Conservation (phyloP, 2,329 filamentous ascomycete species). For the Neonectria magnoliae region DNA sequence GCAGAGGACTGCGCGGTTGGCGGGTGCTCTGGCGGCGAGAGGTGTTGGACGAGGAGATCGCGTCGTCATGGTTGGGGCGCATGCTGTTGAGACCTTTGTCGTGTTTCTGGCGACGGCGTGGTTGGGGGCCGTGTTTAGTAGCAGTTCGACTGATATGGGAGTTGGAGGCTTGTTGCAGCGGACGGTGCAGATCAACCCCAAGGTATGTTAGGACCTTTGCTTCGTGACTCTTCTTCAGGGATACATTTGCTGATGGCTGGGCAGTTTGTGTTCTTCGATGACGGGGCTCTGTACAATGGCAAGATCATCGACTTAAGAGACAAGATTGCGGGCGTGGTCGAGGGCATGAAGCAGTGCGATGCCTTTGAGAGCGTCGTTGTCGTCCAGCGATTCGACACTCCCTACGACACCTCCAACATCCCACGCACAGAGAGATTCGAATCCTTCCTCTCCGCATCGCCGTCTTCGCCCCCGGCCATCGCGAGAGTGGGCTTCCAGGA, state of each 20-base stretch:
- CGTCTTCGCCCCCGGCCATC: constrained; percentile 58
- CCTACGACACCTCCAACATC: constrained; percentile 67
- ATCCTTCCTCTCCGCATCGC: constrained; percentile 53
- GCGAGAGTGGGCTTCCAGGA: constrained; percentile 74
- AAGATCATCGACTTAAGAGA: constrained; percentile 75
- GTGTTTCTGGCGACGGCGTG: constrained; percentile 76
- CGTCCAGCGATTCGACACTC: constrained; percentile 71
- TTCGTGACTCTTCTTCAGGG: background rate
- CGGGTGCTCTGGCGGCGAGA: constrained; percentile 71
- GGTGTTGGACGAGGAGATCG: constrained; percentile 79
- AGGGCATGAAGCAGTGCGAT: constrained; percentile 68
- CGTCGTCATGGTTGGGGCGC: constrained; percentile 78
- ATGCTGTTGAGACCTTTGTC: constrained; percentile 77
- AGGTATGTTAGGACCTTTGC: constrained; percentile 50
- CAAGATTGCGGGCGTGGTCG: constrained; percentile 78
- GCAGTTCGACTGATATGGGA: constrained; percentile 84
- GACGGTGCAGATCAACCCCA: constrained; percentile 77
- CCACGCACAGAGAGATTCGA: constrained; percentile 57
- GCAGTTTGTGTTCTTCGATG: constrained; percentile 83
- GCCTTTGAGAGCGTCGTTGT: constrained; percentile 73
- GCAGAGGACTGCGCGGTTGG: constrained; percentile 64
- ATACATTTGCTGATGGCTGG: background rate
- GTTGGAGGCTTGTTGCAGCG: constrained; percentile 80
- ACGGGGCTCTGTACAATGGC: constrained; percentile 82
- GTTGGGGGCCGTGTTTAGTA: constrained; percentile 80